Base-by-base conservation (phyloP, 352 stramenopile genomes). In the Phytopythium aichiense region DNA sequence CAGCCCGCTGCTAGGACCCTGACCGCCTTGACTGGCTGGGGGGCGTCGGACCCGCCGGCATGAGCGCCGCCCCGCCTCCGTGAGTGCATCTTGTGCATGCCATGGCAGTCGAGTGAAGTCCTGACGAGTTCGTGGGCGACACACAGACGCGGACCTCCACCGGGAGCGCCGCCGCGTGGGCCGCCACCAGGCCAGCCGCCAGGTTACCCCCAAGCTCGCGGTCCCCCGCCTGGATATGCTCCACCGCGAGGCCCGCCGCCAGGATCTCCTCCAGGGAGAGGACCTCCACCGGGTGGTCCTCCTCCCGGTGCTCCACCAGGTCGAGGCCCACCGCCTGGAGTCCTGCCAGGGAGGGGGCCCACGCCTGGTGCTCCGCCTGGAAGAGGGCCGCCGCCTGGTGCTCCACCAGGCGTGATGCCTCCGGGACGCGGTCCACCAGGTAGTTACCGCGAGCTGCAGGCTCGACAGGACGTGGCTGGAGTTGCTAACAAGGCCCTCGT, bases 151-250 rank as follows among this genome's bases (percentile, higher is more conserved):
- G 67, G 67, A 11, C 64, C 64, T 12, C 67, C 67, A 6, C 60
- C 60, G 22, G 60, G 60, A 48, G 40, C 60, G 35, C 69, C 72
- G 11, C 72, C 75, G 4, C 71, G 73, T 20, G 78, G 75, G 5
- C 74, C 71, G 8, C 72, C 74, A 15, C 70, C 72, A 6, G 74
- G 73, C 1, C 74, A 76, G 25, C 76, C 79, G 18, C 70, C 73
- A 45, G 69, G 66, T 31, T 89, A 87, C 37, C 81, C 81, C 13
- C 79, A 87, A 56, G 72, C 77, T 49, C 68, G 79, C 48, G 79
- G 78, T 4, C 77, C 78, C 28, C 76, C 77, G 2, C 82, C 79
- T 30, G 79, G 79, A 51, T 65, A 73, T 56, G 71, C 68, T n/a
- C 72, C 73, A 6, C 75, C 81, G 6, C 58, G 76, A 25, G 57